A percentile compares a stretch with the other conserved stretches of the same genome.
phyloP scores from a whole-genome alignment of 2,329 filamentous ascomycete genomes.

The Epichloe coenophiala region DNA sequence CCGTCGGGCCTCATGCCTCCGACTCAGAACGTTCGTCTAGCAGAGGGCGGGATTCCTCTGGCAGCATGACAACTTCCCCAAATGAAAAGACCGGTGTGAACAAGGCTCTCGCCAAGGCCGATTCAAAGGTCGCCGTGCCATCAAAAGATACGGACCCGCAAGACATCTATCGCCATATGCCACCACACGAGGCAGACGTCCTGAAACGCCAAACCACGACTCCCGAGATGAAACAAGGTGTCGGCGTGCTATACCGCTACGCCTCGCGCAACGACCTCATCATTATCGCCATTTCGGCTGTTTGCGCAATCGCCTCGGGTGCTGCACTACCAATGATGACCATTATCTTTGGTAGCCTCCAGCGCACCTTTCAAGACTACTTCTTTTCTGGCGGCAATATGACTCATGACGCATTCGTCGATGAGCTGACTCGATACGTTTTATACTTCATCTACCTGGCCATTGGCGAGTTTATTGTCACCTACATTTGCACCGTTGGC shows the following conservation, averaged over 20 bases:
- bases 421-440: constrained; percentile 48
- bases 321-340: constrained; percentile 72
- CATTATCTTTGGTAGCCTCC: constrained; percentile 64
- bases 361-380: constrained; percentile 56
- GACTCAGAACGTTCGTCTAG: constrained; percentile 4
- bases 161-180: constrained; percentile 48
- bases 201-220: constrained; percentile 56
- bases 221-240: constrained; percentile 49
- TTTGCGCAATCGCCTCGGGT: constrained; percentile 58
- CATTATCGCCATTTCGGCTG: constrained; percentile 45
- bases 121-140: constrained; percentile 10
- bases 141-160: constrained; percentile 25
- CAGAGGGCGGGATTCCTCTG: constrained; percentile 2
- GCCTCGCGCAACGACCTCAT: constrained; percentile 50
- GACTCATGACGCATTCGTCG: constrained; percentile 41
- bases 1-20: background rate
- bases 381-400: constrained; percentile 32
- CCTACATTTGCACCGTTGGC: constrained; percentile 70
- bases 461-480: constrained; percentile 63
- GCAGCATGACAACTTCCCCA: constrained; percentile 1
- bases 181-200: constrained; percentile 50
- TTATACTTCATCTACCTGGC: constrained; percentile 80
- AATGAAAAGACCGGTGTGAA: constrained; percentile 2
- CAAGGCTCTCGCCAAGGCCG: constrained; percentile 7
- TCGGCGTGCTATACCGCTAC: constrained; percentile 56